Evolutionary conservation across 2,329 filamentous ascomycete species (phyloP), one percentile per base, ranked within the genome.

Genomic region (Sporothrix humicola): DNA sequence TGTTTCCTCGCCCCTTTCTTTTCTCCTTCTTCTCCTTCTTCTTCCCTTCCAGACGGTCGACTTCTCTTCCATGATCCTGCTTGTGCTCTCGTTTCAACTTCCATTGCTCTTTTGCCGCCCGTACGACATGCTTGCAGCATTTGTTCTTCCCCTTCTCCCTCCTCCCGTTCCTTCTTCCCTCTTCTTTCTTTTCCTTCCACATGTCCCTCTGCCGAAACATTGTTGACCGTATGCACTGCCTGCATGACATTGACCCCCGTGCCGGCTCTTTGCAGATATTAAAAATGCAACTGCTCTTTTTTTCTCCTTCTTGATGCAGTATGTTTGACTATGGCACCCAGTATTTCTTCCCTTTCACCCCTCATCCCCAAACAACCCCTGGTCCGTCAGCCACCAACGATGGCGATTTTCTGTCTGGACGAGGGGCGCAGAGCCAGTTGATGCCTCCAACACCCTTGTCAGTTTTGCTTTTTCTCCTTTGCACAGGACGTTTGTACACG

Each of bases 121-220:
- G 61, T 65, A 65, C 42, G n/a, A 46, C 61, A 23, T 31, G 48
- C 10, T 50, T 50, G 31, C 31, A 37, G 31, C 31, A 37, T 37
- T 37, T 37, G 31, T 37, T 37, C 31, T 37, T 37, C 31, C 4
- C 31, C 31, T 7, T 7, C 2, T 7, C 31, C 31, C 31, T 37
- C 7, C 13, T 50, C 17, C 23, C 23, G 23, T 15, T 17, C 48
- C 48, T 17, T 10, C 13, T 13, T 50, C 23, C 23, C 13, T 15
- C 7, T 37, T 37, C 31, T 37, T 7, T 37, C 31, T 6, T 37
- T 7, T 37, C 31, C 31, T 37, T 37, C 31, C 31, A 37, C 31
- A 37, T 59, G 61, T 65, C 3, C 61, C 61, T 42, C 20, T 65
- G 61, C 61, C 61, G 61, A 65, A 65, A 48, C 61, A 65, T 48